Percentiles rank a stretch among this genome's conserved stretches.
These are phyloP conservation scores for Delphinella strobiligena DNA, from an alignment of 2,329 filamentous ascomycete genomes.

Conservation along the genomic window DNA sequence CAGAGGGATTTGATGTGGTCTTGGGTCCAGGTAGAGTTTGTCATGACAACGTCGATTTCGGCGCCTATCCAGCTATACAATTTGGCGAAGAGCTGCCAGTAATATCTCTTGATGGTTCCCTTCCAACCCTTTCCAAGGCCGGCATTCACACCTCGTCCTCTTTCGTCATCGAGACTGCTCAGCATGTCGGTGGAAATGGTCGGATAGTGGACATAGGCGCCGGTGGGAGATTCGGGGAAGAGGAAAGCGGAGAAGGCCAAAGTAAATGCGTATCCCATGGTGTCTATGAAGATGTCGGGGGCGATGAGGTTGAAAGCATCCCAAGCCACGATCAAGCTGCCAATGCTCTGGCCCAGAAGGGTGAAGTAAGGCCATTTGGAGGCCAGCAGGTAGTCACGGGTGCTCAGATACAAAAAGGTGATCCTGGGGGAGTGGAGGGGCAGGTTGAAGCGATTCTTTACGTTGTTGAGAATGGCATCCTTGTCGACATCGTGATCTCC, in stretches of 20 bases:
- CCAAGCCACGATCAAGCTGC: conserved; percentile 76
- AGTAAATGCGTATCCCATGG: conserved; percentile 94
- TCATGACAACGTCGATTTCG: conserved; percentile 88
- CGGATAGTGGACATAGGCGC: conserved; percentile 93
- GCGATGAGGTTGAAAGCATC: conserved; percentile 87
- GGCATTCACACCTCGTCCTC: conserved; percentile 64
- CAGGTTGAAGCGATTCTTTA: conserved; percentile 80
- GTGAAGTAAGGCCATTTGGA: conserved; percentile 88
- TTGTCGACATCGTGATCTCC: conserved; percentile 86
- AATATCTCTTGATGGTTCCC: conserved; percentile 61
- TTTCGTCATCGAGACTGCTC: conserved; percentile 55
- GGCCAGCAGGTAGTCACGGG: conserved; percentile 72
- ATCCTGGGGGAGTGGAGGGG: conserved; percentile 70
- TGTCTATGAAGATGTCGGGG: conserved; percentile 91
- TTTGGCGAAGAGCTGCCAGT: conserved; percentile 77
- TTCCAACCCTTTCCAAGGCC: conserved; percentile 63
- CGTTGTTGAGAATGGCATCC: conserved; percentile 52
- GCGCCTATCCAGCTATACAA: conserved; percentile 75
- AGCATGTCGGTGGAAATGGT: conserved; percentile 99
- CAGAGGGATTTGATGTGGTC: conserved; percentile 70
- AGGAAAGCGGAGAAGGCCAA: conserved; percentile 71
- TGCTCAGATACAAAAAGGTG: conserved; percentile 82
- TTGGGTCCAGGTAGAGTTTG: conserved; percentile 92
- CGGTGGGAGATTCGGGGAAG: conserved; percentile 70
- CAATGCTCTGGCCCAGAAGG: conserved; percentile 82